Conservation (phyloP, 352 stramenopile genomes). For the Pythium myriotylum region DNA sequence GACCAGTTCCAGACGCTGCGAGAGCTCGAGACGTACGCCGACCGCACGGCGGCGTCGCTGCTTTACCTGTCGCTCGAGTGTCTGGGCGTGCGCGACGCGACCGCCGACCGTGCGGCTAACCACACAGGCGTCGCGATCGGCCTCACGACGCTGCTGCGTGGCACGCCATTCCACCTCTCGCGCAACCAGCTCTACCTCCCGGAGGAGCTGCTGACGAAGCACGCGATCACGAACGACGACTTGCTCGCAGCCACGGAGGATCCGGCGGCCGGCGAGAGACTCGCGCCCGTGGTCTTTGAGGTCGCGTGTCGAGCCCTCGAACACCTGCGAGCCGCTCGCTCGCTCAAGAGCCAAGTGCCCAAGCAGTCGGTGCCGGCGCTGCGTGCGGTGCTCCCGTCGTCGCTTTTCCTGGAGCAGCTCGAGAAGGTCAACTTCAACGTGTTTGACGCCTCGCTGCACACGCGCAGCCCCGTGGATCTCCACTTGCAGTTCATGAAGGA, state of each 20-base stretch:
- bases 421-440: slow-evolving; percentile 82
- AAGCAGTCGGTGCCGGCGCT: slow-evolving; percentile 59
- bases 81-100: slow-evolving; percentile 71
- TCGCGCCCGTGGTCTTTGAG: slow-evolving; percentile 87
- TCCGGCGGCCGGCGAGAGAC: slow-evolving; percentile 57
- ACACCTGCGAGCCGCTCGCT: slow-evolving; percentile 76
- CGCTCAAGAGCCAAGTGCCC: slow-evolving; percentile 56
- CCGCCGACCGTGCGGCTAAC: slow-evolving; percentile 74
- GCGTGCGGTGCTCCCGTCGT: slow-evolving; percentile 65
- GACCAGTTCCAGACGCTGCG: slow-evolving; percentile 66
- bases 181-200: slow-evolving; percentile 83
- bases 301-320: slow-evolving; percentile 84
- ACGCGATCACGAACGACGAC: slow-evolving; percentile 55
- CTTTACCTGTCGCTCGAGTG: slow-evolving; percentile 91
- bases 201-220: slow-evolving; percentile 77
- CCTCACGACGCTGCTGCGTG: slow-evolving; percentile 82
- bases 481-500: slow-evolving; percentile 75
- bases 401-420: slow-evolving; percentile 65
- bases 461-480: slow-evolving; percentile 59
- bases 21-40: slow-evolving; percentile 85
- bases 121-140: slow-evolving; percentile 88
- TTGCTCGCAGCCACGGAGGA: slow-evolving; percentile 65
- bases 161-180: slow-evolving; percentile 66
- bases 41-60: slow-evolving; percentile 89
- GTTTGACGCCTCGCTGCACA: slow-evolving; percentile 59